Evolutionary conservation across 345 rosid genomes (phyloP), one percentile per base, ranked within the genome.

Genomic region (Salix arbutifolia): DNA sequence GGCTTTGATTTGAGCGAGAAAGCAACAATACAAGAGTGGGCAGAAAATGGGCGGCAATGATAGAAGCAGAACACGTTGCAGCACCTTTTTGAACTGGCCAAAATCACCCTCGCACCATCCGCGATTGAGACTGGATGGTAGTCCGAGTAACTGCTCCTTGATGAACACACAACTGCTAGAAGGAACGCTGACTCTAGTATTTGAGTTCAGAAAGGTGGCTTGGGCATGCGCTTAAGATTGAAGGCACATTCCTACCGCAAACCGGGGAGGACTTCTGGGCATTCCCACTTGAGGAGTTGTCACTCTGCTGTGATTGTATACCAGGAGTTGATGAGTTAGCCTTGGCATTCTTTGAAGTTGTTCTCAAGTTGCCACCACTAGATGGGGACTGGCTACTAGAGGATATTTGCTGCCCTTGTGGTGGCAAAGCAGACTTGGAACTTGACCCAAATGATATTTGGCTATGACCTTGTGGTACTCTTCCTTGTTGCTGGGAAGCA

Each of bases 191-290:
- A 64, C 14, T 35, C 70, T 78, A 85, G 71, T 89, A 86, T 82
- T 85, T 88, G 4, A 89, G 81, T 70, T 86, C 88, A 12, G 93
- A 85, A 35, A 88, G 72, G 68, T 90, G 90, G 72, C 85, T 82
- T 2, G 87, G 74, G 84, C 84, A 66, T 33, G 88, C 68, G 79
- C 85, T 84, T 40, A 85, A 74, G 76, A 87, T 83, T 12, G 90
- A 78, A 61, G 87, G 88, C 80, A 88, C 83, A 72, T 83, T 90
- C 83, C 93, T 88, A 67, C 91, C 87, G 77, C 93, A 88, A 66
- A 86, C 90, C 6, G 90, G 87, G 70, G 93, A 88, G 11, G 82
- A 77, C 69, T 85, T 87, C 77, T 83, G 85, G 31, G 80, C 67
- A 52, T 84, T 75, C 69, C 83, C 81, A 17, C 80, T 66, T 19